Percentiles rank a stretch among this genome's conserved stretches.
These are phyloP conservation scores for Gremmenia infestans DNA, from an alignment of 2,329 filamentous ascomycete species.

Conservation along the genomic window DNA sequence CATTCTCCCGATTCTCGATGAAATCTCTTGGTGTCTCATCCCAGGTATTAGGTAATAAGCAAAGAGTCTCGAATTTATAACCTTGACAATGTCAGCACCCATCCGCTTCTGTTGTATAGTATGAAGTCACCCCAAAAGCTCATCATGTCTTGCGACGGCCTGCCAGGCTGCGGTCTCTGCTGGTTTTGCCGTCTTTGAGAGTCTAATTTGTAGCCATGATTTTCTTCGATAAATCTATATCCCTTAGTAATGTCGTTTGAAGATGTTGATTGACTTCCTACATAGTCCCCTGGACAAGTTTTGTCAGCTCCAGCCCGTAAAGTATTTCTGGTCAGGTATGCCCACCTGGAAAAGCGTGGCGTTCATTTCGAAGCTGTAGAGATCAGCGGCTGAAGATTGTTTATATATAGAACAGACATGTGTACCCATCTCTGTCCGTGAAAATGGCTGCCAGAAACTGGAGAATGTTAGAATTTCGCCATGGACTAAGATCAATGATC, in stretches of 20 bases:
- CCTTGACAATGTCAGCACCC: conserved; percentile 44
- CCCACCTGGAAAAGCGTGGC: conserved; percentile 80
- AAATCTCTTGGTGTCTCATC: conserved; percentile 64
- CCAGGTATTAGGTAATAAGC: conserved; percentile 71
- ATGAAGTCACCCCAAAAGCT: conserved; percentile 72
- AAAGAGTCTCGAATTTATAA: conserved; percentile 93
- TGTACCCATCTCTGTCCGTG: conserved; percentile 71
- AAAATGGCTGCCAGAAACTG: conserved; percentile 84
- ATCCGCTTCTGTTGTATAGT: neutral
- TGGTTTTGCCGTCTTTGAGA: conserved; percentile 53
- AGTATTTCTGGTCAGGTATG: conserved; percentile 1
- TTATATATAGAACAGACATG: neutral
- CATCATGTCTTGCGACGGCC: conserved; percentile 73
- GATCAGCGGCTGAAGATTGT: neutral
- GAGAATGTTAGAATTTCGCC: conserved; percentile 2
- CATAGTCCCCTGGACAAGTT: conserved; percentile 47
- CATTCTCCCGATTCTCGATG: conserved; percentile 70
- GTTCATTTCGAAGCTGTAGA: conserved; percentile 84
- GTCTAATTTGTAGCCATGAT: conserved; percentile 66
- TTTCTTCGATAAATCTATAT: conserved; percentile 86
- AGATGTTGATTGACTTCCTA: conserved; percentile 30
- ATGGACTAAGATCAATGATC: neutral
- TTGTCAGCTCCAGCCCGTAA: conserved; percentile 16
- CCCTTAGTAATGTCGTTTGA: conserved; percentile 21
- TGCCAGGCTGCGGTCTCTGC: conserved; percentile 44